Evolutionary conservation across 2,329 filamentous ascomycete species (phyloP).

Genomic region (Penicillium fuscoglaucum): DNA sequence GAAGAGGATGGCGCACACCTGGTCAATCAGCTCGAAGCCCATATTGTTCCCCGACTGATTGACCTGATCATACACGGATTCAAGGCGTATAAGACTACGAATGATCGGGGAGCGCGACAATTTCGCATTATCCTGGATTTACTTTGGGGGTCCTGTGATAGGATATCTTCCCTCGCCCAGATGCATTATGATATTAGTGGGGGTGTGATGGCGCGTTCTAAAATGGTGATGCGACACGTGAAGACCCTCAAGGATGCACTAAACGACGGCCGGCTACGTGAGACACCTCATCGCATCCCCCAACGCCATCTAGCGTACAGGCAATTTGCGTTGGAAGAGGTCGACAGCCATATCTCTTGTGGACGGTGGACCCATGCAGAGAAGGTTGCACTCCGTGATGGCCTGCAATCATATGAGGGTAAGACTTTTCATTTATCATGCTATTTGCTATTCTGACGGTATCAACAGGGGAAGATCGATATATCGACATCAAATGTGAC

Average conservation of each 20-base stretch:
- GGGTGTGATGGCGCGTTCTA: neutral
- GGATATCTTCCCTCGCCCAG: slow-evolving; percentile 1
- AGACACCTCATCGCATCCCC: neutral
- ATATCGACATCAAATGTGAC: slow-evolving; percentile 8
- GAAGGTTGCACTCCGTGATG: neutral
- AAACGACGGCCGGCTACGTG: slow-evolving; percentile 1
- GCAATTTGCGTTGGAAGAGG: slow-evolving; percentile 3
- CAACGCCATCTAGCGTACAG: neutral
- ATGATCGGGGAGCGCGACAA: slow-evolving; percentile 5
- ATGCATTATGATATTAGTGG: neutral
- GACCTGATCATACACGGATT: slow-evolving; percentile 16
- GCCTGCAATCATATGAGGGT: slow-evolving; percentile 1
- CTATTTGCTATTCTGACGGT: neutral
- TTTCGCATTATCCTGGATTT: slow-evolving; percentile 12
- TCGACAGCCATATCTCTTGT: slow-evolving; percentile 3
- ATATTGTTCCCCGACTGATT: slow-evolving; percentile 17
- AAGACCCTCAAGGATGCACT: slow-evolving; percentile 10
- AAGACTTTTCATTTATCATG: neutral
- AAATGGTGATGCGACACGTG: neutral
- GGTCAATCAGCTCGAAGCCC: slow-evolving; percentile 20
- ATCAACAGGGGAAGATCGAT: slow-evolving; percentile 1
- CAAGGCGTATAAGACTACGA: slow-evolving; percentile 4
- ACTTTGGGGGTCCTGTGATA: slow-evolving; percentile 9
- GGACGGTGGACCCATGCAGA: slow-evolving; percentile 1
- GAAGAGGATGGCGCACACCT: slow-evolving; percentile 1